Percentiles rank a stretch among this genome's conserved stretches.
Conservation (phyloP, 179 eudicot genomes). For the Beta lomatogona region DNA sequence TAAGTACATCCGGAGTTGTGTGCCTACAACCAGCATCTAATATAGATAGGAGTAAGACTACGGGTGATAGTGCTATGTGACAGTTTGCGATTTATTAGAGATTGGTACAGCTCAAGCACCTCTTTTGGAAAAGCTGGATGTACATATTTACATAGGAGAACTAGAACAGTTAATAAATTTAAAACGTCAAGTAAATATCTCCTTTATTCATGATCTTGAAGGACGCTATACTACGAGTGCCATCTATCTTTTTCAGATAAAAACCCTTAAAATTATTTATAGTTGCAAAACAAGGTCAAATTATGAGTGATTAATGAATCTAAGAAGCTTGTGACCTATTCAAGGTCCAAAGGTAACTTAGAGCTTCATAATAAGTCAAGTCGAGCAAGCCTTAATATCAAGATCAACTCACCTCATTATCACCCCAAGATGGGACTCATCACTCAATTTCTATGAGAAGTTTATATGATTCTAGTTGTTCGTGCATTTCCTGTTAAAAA, state of each 20-base stretch:
- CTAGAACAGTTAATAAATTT: neutral
- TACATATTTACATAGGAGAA: neutral
- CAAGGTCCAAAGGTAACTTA: neutral
- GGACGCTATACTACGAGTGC: neutral
- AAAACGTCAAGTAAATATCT: neutral
- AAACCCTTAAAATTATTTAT: neutral
- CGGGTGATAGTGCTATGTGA: neutral
- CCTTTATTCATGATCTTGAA: neutral
- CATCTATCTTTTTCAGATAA: neutral
- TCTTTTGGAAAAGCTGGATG: neutral
- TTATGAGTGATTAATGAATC: neutral
- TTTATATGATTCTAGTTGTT: neutral
- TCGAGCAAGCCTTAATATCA: neutral
- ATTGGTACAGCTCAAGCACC: neutral
- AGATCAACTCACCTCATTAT: neutral
- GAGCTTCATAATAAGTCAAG: neutral
- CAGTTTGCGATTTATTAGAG: neutral
- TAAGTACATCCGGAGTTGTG: neutral
- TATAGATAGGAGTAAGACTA: neutral
- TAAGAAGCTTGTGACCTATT: neutral
- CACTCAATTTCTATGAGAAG: neutral
- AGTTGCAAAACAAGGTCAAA: neutral
- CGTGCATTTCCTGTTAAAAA: neutral
- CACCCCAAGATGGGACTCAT: neutral
- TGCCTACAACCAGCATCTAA: neutral